phyloP scores from a whole-genome alignment of 208 protist species.

The Acanthamoeba comandoni region DNA sequence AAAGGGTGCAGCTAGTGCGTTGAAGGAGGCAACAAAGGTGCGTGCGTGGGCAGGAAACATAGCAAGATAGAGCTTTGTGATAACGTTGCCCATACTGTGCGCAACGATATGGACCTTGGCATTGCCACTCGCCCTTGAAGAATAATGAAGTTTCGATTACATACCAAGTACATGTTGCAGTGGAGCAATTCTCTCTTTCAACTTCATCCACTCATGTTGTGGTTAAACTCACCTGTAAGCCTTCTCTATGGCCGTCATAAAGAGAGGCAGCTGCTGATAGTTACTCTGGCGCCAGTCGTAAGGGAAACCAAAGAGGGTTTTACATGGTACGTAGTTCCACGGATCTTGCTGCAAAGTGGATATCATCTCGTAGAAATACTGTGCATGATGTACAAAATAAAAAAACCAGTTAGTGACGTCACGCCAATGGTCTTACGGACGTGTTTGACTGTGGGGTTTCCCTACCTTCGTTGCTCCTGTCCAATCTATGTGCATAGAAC shows the following conservation, averaged over 20 bases:
- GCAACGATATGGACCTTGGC: neutral
- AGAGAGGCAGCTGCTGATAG: neutral
- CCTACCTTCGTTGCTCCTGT: neutral
- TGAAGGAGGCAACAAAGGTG: constrained; percentile 1
- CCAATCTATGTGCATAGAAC: neutral
- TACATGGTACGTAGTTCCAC: constrained; percentile 15
- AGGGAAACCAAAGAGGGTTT: constrained; percentile 10
- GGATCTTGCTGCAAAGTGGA: neutral
- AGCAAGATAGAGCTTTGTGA: constrained; percentile 25
- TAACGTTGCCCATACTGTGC: constrained; percentile 28
- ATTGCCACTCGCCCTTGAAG: neutral
- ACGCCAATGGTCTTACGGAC: too few relatives aligned
- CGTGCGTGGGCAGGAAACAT: neutral
- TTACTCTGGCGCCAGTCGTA: constrained; percentile 27
- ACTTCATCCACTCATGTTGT: too few relatives aligned
- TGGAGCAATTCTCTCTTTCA: too few relatives aligned
- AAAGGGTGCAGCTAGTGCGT: neutral
- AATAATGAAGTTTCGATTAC: too few relatives aligned
- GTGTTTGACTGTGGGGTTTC: too few relatives aligned
- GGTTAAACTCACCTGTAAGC: too few relatives aligned
- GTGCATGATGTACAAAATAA: neutral
- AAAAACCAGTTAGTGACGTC: neutral
- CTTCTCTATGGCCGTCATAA: neutral
- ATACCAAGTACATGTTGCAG: too few relatives aligned
- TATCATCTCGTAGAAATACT: constrained; percentile 12